These are phyloP conservation scores for Borovskyia barvae DNA, from an alignment of 208 protist species.

Conservation along the genomic window DNA sequence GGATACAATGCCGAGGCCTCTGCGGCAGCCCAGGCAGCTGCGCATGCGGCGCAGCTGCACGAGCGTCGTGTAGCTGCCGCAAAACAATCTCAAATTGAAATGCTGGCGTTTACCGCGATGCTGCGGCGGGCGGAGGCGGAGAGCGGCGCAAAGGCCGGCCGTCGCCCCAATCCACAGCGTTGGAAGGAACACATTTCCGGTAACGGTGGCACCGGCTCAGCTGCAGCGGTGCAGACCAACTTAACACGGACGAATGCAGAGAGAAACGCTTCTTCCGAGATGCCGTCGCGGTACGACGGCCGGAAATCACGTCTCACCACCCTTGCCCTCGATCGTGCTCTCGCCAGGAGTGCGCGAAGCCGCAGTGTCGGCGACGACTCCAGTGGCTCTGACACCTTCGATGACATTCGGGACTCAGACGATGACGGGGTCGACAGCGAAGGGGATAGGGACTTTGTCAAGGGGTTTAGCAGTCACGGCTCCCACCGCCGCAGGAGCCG, in stretches of 20 bases:
- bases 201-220: not conserved
- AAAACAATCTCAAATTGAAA: slow-evolving; percentile 37
- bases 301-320: no score
- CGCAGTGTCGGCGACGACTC: not conserved
- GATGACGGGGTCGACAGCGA: not conserved
- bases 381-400: not conserved
- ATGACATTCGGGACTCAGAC: not conserved
- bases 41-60: slow-evolving; percentile 30
- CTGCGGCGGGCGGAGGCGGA: slow-evolving; percentile 37
- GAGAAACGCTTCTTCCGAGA: no score
- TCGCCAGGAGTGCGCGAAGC: no score
- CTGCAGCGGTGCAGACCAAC: no score
- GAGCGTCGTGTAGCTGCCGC: slow-evolving; percentile 31
- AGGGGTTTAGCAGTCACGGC: not conserved
- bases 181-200: not conserved
- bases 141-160: not conserved
- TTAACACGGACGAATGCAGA: no score
- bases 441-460: not conserved
- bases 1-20: no score
- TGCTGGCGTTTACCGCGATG: slow-evolving; percentile 35
- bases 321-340: no score
- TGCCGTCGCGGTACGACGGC: no score
- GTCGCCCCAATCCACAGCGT: no score
- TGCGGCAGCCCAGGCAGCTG: no score
- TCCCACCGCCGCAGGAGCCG: not conserved